Conservation (phyloP, 1,284 basidiomycete species). For the Microbotryomycetes sp. region DNA sequence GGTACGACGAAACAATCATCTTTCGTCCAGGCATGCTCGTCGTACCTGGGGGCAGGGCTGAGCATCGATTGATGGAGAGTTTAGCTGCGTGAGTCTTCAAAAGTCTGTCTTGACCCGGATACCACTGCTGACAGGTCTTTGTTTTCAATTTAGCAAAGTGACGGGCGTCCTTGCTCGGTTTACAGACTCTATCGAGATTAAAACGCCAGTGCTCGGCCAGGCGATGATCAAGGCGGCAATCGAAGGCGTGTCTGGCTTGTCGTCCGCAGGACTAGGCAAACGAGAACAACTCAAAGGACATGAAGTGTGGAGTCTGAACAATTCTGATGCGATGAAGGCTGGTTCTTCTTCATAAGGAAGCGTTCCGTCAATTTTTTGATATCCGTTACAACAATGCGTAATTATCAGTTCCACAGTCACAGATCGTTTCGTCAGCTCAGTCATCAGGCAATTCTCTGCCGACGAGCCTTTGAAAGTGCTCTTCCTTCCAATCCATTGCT, state of each 20-base stretch:
- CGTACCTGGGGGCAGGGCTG: slow-evolving; percentile 42
- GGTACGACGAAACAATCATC: slow-evolving; percentile 60
- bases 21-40: slow-evolving; percentile 56
- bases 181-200: slow-evolving; percentile 45
- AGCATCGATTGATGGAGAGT: slow-evolving; percentile 45
- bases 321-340: slow-evolving; percentile 8
- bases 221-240: slow-evolving; percentile 24
- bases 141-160: slow-evolving; percentile 39
- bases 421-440: too few species aligned
- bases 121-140: too few species aligned
- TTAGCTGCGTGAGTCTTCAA: slow-evolving; percentile 44
- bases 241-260: not conserved
- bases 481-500: slow-evolving; percentile 82
- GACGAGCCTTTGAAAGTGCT: slow-evolving; percentile 74
- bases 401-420: too few species aligned
- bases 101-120: too few species aligned
- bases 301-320: slow-evolving; percentile 6
- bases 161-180: slow-evolving; percentile 45
- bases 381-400: too few species aligned
- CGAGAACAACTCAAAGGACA: slow-evolving; percentile 1
- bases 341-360: too few species aligned
- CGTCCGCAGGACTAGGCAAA: not conserved
- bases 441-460: slow-evolving; percentile 75
- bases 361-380: too few species aligned
- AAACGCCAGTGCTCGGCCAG: slow-evolving; percentile 33